phyloP scores from a whole-genome alignment of 257 asterid genomes.

The Scutellaria barbata region DNA sequence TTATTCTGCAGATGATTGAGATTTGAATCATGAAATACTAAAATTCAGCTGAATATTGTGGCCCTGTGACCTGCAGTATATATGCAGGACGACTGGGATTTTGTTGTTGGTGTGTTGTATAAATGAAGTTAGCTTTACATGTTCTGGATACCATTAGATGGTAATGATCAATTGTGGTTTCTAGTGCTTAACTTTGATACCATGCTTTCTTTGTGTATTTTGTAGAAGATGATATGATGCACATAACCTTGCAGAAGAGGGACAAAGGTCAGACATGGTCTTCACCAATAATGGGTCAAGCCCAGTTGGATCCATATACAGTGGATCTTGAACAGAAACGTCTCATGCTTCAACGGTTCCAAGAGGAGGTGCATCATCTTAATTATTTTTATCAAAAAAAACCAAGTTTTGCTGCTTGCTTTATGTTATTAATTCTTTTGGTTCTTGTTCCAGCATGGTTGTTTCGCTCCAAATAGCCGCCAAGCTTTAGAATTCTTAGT shows the following conservation, averaged over 20 bases:
- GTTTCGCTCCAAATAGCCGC: conserved; percentile 3
- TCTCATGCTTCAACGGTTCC: conserved; percentile 97
- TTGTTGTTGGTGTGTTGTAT: conserved; percentile 9
- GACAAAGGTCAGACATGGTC: conserved; percentile 95
- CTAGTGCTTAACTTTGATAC: not conserved
- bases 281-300: conserved; percentile 85
- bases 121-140: not conserved
- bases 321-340: conserved; percentile 93
- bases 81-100: conserved; percentile 6
- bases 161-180: conserved; percentile 11
- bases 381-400: conserved; percentile 14
- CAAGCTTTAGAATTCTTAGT: not conserved
- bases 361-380: conserved; percentile 76
- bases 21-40: not conserved
- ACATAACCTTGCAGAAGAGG: conserved; percentile 93
- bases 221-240: conserved; percentile 92
- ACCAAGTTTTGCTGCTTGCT: not conserved
- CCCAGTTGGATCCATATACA: conserved; percentile 82
- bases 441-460: conserved; percentile 2
- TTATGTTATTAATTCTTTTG: not conserved
- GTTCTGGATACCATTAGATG: not conserved
- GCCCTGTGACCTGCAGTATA: not conserved
- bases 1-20: not conserved
- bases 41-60: not conserved
- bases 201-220: conserved; percentile 18